These are phyloP conservation scores for Acanthamoeba lenticulata DNA, from an alignment of 208 protist genomes.

Conservation along the genomic window DNA sequence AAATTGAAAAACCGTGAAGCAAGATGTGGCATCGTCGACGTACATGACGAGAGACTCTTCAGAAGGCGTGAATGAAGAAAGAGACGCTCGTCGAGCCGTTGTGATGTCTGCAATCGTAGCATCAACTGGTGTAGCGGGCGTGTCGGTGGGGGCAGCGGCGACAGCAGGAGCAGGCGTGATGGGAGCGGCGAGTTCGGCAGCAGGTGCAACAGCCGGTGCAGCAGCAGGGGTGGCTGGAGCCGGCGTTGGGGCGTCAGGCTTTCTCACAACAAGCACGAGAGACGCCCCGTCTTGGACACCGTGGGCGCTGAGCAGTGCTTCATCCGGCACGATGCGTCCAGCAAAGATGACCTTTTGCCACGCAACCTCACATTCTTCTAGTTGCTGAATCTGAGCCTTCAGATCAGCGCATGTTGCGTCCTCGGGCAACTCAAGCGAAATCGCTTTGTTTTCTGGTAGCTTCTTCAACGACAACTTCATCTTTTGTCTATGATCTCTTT, in stretches of 20 bases:
- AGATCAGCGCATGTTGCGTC: constrained; percentile 4
- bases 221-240: not conserved
- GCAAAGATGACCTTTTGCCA: constrained; percentile 54
- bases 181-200: not conserved
- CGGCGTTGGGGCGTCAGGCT: not conserved
- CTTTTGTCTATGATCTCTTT: not conserved
- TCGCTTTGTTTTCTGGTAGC: not conserved
- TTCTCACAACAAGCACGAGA: not conserved
- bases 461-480: constrained; percentile 33
- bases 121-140: not conserved
- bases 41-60: not conserved
- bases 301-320: not conserved
- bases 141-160: not conserved
- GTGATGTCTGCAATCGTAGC: not conserved
- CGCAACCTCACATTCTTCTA: not conserved
- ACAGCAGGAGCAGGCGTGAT: not conserved
- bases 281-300: not conserved
- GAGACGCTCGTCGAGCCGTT: not conserved
- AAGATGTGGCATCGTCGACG: not conserved
- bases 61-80: not conserved
- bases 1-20: not conserved
- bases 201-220: not conserved
- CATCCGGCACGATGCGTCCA: not conserved
- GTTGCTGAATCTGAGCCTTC: not conserved
- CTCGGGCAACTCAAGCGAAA: not conserved